phyloP scores from a whole-genome alignment of 352 stramenopile species.

The Globisporangium parvum region DNA sequence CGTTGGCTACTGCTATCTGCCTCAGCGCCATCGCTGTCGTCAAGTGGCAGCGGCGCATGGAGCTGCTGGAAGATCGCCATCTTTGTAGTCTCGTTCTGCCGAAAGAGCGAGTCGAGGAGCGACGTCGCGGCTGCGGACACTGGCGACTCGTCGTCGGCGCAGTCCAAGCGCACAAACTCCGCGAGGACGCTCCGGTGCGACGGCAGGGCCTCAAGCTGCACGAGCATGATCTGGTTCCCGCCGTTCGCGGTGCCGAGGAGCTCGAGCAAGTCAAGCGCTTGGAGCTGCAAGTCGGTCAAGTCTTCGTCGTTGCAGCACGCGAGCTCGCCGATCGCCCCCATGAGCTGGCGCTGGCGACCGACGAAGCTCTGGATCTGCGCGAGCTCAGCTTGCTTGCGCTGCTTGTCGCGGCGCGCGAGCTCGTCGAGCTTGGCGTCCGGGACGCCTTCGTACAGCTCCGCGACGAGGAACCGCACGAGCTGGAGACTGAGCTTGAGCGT shows the following conservation, averaged over 20 bases:
- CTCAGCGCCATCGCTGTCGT: constrained; percentile 8
- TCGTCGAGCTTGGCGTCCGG: constrained; percentile 43
- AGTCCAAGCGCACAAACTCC: constrained; percentile 51
- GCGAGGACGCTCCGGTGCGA: constrained; percentile 45
- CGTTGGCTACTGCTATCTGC: constrained; percentile 11
- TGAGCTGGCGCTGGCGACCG: constrained; percentile 44
- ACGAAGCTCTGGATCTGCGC: constrained; percentile 56
- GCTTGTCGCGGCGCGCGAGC: constrained; percentile 39
- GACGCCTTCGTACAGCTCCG: constrained; percentile 48
- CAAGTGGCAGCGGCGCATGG: constrained; percentile 35
- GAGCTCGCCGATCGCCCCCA: constrained; percentile 60
- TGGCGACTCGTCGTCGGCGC: constrained; percentile 50
- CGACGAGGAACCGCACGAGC: constrained; percentile 59
- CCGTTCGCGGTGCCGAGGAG: constrained; percentile 48
- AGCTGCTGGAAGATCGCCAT: constrained; percentile 71
- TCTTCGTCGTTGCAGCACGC: constrained; percentile 42
- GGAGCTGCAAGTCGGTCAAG: constrained; percentile 48
- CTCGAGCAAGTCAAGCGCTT: constrained; percentile 58
- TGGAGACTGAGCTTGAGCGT: constrained; percentile 57
- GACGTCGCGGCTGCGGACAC: constrained; percentile 49
- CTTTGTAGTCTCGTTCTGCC: constrained; percentile 51
- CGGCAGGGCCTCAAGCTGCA: constrained; percentile 43
- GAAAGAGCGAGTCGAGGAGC: constrained; percentile 54
- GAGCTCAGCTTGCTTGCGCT: constrained; percentile 39
- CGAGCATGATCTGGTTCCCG: constrained; percentile 64